Evolutionary conservation across 371 early-diverging fungal species (phyloP).

Genomic region (Batkoa obscura): DNA sequence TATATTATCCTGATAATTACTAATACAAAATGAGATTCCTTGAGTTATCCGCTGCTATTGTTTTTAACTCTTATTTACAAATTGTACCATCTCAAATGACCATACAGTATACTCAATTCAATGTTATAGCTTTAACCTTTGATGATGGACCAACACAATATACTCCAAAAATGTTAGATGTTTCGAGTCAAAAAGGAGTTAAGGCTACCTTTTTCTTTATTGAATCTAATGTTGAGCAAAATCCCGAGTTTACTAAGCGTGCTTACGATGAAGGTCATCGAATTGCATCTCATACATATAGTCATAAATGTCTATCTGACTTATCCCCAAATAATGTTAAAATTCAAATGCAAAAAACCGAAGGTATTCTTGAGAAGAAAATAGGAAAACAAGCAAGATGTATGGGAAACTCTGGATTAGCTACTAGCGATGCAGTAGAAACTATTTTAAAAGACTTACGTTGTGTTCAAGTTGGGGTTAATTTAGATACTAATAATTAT

Average conservation of each 20-base stretch:
- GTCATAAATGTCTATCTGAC: conserved; percentile 21
- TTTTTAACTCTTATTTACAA: no score
- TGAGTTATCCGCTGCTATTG: no score
- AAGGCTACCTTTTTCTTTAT: conserved; percentile 51
- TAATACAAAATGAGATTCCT: no score
- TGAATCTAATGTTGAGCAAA: conserved; percentile 9
- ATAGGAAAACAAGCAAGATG: conserved; percentile 23
- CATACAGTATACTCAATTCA: no score
- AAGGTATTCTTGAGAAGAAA: conserved; percentile 11
- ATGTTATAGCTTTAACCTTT: conserved; percentile 11
- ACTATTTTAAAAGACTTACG: neutral
- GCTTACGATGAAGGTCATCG: conserved; percentile 17
- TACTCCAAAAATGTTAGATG: conserved; percentile 16
- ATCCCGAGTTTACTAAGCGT: neutral
- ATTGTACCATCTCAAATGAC: no score
- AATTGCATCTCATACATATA: conserved; percentile 28
- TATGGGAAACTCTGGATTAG: conserved; percentile 16
- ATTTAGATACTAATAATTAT: conserved; percentile 13
- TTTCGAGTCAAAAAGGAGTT: conserved; percentile 18
- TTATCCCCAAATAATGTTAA: conserved; percentile 14
- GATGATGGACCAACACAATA: conserved; percentile 10
- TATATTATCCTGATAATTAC: no score
- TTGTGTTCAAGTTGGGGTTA: conserved; percentile 7
- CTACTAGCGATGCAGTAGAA: neutral
- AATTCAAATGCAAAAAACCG: conserved; percentile 11